These are phyloP conservation scores for Apiotrichum akiyoshidainum DNA, from an alignment of 1,284 basidiomycete genomes.

Conservation along the genomic window DNA sequence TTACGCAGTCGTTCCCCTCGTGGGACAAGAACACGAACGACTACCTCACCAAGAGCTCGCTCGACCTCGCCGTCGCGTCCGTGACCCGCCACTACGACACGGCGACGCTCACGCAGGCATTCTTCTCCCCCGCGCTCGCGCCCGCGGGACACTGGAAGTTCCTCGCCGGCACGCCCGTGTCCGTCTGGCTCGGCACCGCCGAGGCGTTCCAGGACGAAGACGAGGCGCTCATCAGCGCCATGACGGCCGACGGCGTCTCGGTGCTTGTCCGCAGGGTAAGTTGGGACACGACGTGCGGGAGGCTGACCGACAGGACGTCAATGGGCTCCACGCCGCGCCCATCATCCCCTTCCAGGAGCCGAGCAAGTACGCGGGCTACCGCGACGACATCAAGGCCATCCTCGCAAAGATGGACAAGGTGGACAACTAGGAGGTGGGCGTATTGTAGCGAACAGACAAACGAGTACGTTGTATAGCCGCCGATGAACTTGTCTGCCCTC, in stretches of 20 bases:
- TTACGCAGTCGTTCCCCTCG: conserved; percentile 34
- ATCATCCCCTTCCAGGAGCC: neutral
- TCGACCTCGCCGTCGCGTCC: conserved; percentile 11
- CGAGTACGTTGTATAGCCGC: no score
- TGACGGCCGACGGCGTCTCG: conserved; percentile 36
- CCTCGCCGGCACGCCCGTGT: conserved; percentile 24
- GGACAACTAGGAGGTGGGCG: no score
- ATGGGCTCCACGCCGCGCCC: neutral
- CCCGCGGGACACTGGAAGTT: conserved; percentile 19
- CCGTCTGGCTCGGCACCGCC: conserved; percentile 36
- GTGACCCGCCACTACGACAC: conserved; percentile 21
- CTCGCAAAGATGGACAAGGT: neutral
- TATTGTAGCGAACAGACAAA: no score
- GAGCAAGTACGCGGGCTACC: neutral
- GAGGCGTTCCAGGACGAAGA: conserved; percentile 41
- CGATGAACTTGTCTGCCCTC: no score
- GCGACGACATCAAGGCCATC: neutral
- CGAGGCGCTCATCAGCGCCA: conserved; percentile 23
- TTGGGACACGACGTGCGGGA: neutral
- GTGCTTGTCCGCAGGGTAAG: conserved; percentile 17
- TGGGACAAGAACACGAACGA: conserved; percentile 12
- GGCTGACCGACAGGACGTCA: neutral
- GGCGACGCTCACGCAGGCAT: conserved; percentile 2
- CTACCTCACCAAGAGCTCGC: conserved; percentile 13
- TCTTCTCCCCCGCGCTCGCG: conserved; percentile 29